Percentiles rank a stretch among this genome's conserved stretches.
Conservation (phyloP, 1,139 yeast genomes). For the Kluyveromyces marxianus region DNA sequence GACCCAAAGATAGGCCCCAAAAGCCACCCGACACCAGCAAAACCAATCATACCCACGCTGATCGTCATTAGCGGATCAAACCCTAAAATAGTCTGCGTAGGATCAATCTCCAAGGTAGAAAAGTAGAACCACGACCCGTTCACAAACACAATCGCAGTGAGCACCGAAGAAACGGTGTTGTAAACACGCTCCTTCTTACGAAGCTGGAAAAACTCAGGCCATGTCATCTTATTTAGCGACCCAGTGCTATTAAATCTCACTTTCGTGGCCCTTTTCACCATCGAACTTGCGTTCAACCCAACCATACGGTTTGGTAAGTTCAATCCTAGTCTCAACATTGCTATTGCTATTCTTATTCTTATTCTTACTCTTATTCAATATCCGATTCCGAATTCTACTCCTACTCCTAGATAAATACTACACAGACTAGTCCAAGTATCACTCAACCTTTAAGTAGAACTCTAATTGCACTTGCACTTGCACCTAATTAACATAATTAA, state of each 20-base stretch:
- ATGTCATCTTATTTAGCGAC: conserved; percentile 27
- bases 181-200: conserved; percentile 69
- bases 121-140: conserved; percentile 67
- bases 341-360: no score
- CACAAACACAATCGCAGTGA: conserved; percentile 64
- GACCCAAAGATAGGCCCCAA: conserved; percentile 82
- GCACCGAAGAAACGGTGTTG: conserved; percentile 57
- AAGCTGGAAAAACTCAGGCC: conserved; percentile 74
- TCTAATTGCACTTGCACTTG: neutral
- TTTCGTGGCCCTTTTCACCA: neutral
- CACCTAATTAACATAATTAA: neutral
- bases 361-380: neutral
- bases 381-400: neutral
- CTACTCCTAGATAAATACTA: no score
- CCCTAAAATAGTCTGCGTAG: conserved; percentile 76
- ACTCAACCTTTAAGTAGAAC: no score
- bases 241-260: conserved; percentile 2
- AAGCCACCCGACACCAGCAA: conserved; percentile 74
- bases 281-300: neutral
- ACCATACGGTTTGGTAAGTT: neutral
- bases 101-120: conserved; percentile 75
- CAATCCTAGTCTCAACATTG: neutral
- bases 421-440: no score
- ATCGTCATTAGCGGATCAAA: conserved; percentile 78
- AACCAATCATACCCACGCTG: conserved; percentile 55